These are phyloP conservation scores for Fragaria nilgerrensis DNA, from an alignment of 306 rosid genomes.

Conservation along the genomic window DNA sequence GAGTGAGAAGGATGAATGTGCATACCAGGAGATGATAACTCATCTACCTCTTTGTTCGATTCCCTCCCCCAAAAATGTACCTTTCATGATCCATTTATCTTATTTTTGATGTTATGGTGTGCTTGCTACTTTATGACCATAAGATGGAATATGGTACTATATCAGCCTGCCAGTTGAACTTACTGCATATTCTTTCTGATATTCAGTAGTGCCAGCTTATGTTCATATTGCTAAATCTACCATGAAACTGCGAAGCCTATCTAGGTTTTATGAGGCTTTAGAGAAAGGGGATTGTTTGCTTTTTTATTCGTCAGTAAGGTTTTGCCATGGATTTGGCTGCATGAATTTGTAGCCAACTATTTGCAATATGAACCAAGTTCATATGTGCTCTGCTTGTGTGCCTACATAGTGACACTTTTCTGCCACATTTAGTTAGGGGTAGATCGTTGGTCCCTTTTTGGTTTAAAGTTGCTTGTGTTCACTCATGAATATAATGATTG, in stretches of 20 bases:
- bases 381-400: background rate
- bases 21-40: conserved; percentile 98
- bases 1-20: conserved; percentile 97
- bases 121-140: background rate
- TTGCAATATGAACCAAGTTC: background rate
- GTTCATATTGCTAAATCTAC: background rate
- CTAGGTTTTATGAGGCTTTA: background rate
- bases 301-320: background rate
- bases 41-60: conserved; percentile 98
- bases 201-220: background rate
- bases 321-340: background rate
- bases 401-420: background rate
- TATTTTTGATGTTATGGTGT: background rate
- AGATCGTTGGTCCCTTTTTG: background rate
- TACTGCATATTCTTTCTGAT: background rate
- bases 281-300: background rate
- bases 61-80: conserved; percentile 75
- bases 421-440: background rate
- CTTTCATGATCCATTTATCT: conserved; percentile 12
- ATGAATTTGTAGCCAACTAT: background rate
- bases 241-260: conserved; percentile 1
- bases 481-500: background rate
- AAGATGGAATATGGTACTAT: background rate
- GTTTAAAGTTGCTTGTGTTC: background rate
- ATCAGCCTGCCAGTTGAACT: background rate